Evolutionary conservation across 495 filamentous ascomycete species (phyloP).

Genomic region (Cryomyces antarcticus): DNA sequence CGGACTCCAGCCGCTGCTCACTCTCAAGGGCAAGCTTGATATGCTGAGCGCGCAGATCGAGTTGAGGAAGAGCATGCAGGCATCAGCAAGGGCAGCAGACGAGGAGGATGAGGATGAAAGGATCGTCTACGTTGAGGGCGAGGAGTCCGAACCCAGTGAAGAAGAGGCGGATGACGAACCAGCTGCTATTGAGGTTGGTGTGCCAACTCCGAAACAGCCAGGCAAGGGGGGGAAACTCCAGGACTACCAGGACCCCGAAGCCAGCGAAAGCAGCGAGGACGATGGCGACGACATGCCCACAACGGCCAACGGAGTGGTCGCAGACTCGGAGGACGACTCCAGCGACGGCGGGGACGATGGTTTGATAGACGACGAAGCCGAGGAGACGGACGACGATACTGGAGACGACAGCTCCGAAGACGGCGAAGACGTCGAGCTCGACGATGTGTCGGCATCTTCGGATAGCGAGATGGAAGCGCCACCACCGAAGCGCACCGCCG

Average conservation of each 20-base stretch:
- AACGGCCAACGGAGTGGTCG: slow-evolving; percentile 7
- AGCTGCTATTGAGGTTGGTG: background rate
- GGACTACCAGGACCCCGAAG: slow-evolving; percentile 14
- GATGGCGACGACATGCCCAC: slow-evolving; percentile 12
- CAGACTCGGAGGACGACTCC: slow-evolving; percentile 8
- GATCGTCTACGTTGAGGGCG: slow-evolving; percentile 74
- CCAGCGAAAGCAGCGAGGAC: slow-evolving; percentile 10
- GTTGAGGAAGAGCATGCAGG: slow-evolving; percentile 43
- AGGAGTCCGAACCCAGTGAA: slow-evolving; percentile 17
- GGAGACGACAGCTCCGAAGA: slow-evolving; percentile 8
- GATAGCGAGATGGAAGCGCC: background rate
- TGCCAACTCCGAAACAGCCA: background rate
- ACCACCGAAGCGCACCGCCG: slow-evolving; percentile 3
- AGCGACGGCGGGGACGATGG: slow-evolving; percentile 6
- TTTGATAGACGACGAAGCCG: slow-evolving; percentile 19
- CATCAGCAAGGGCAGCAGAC: slow-evolving; percentile 12
- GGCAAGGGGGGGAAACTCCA: slow-evolving; percentile 6
- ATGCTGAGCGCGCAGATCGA: slow-evolving; percentile 76
- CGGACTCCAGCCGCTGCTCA: slow-evolving; percentile 58
- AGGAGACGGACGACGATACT: slow-evolving; percentile 19
- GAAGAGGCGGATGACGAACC: slow-evolving; percentile 17
- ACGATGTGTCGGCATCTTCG: background rate
- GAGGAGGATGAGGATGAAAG: slow-evolving; percentile 50
- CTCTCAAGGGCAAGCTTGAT: slow-evolving; percentile 85
- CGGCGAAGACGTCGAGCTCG: slow-evolving; percentile 6